These are phyloP conservation scores for Nemania sp. DNA, from an alignment of 2,329 filamentous ascomycete species.

Conservation along the genomic window DNA sequence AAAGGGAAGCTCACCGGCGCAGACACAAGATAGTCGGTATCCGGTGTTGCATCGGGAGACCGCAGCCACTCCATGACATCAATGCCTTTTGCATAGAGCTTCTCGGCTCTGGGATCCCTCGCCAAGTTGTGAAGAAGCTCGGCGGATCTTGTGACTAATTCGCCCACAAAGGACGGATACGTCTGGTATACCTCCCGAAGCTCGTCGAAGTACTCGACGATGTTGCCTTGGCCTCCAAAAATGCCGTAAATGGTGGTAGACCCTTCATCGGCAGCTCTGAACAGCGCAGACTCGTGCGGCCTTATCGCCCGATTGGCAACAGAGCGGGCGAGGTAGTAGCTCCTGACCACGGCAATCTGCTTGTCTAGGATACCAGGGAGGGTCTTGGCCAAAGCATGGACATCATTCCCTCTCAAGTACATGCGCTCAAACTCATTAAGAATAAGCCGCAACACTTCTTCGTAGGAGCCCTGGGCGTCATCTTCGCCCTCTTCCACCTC, in stretches of 20 bases:
- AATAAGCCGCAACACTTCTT: constrained; percentile 88
- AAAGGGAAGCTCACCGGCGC: constrained; percentile 94
- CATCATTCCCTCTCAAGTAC: constrained; percentile 93
- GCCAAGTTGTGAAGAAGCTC: constrained; percentile 86
- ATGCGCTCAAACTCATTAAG: constrained; percentile 96
- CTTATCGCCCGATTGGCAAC: constrained; percentile 85
- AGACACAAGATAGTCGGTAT: constrained; percentile 91
- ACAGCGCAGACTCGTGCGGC: constrained; percentile 88
- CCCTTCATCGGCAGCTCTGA: constrained; percentile 83
- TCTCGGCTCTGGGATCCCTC: constrained; percentile 82
- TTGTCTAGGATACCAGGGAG: constrained; percentile 91
- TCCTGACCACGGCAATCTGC: constrained; percentile 85
- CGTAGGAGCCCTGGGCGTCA: constrained; percentile 82
- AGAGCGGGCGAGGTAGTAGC: constrained; percentile 88
- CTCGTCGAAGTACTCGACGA: constrained; percentile 99
- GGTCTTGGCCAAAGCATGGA: constrained; percentile 83
- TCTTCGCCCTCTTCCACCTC: constrained; percentile 94
- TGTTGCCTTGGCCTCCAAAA: constrained; percentile 97
- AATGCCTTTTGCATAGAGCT: constrained; percentile 95
- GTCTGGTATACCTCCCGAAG: constrained; percentile 87
- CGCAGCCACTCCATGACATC: constrained; percentile 94
- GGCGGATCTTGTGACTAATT: constrained; percentile 78
- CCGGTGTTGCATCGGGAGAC: constrained; percentile 84
- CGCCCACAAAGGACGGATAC: constrained; percentile 87
- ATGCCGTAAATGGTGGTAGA: constrained; percentile 88